Base-by-base conservation (phyloP, 441 rosid species). In the Erodium moschatum region DNA sequence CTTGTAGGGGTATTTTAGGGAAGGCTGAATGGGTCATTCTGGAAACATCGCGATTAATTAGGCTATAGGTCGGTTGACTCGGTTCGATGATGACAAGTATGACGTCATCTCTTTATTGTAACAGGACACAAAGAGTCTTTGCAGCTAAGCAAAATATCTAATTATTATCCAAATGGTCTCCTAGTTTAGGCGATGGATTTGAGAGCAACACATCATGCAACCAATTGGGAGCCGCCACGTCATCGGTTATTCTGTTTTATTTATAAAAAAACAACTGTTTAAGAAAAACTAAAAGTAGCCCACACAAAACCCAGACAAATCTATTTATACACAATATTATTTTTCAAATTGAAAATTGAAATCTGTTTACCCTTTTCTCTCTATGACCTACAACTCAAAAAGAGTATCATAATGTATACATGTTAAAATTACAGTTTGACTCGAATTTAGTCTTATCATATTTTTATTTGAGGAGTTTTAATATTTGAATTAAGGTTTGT, bases 51-150 rank as follows among this genome's bases (percentile, higher is more conserved):
- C 61, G 24, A 54, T 8, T 54, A 54, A 15, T 0, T 54, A 54
- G 61, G 61, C 61, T 19, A 16, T 52, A n/a, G 20, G 13, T 11
- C 60, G 21, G 60, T 52, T 50, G 58, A 50, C 58, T 50, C 58
- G 18, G 58, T 13, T 13, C 56, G 18, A 50, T 4, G 56, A 13
- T 8, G 0, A 0, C 48, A 8, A 42, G 12, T 8, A 42, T 42
- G 48, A 42, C 48, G 13, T 33, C 38, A 33, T 33, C 38, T 33
- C 38, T 3, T 33, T 9, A 42, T 42, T 8, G 48, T 42, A 8
- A 10, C 13, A 9, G 12, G 10, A 42, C 13, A 8, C 48, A 42
- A 42, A 42, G 48, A 42, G 48, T 8, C 48, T 42, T 42, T 42
- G 48, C 48, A 42, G 48, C 48, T 42, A 42, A 42, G 48, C 48